These are phyloP conservation scores for Dillenia turbinata DNA, from an alignment of 164 flowering plant genomes.

Conservation along the genomic window DNA sequence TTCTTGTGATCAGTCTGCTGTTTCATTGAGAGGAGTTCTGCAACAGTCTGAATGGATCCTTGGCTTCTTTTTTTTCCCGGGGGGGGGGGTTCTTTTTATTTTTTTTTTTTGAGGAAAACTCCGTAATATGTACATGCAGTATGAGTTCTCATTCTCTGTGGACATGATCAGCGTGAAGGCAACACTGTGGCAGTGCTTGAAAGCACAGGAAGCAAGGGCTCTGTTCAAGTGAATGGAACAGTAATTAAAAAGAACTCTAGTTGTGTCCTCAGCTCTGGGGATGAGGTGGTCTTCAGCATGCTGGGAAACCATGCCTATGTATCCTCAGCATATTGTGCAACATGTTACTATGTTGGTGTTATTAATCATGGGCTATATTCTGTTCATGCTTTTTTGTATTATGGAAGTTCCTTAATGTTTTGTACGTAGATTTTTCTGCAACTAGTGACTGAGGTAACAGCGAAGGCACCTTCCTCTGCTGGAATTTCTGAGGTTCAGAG, in stretches of 20 bases:
- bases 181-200: conserved; percentile 57
- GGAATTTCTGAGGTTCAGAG: conserved; percentile 35
- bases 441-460: conserved; percentile 31
- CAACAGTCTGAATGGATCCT: too few species aligned
- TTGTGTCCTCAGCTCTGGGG: conserved; percentile 62
- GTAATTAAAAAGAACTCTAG: conserved; percentile 42
- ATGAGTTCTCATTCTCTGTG: conserved; percentile 46
- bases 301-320: conserved; percentile 76
- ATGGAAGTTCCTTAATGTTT: conserved; percentile 35
- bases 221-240: conserved; percentile 67
- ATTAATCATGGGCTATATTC: too few species aligned
- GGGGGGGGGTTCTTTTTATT: background rate
- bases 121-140: conserved; percentile 37
- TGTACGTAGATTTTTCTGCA: conserved; percentile 65
- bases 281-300: conserved; percentile 67
- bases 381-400: background rate
- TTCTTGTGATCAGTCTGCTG: too few species aligned
- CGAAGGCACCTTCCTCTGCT: conserved; percentile 34
- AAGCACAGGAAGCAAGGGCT: conserved; percentile 73
- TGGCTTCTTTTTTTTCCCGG: too few species aligned
- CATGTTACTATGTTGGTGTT: too few species aligned
- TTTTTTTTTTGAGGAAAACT: conserved; percentile 24
- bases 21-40: too few species aligned
- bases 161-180: conserved; percentile 67
- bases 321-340: conserved; percentile 39